Percentiles rank a stretch among this genome's conserved stretches.
phyloP scores from a whole-genome alignment of 768 basidiomycete genomes.

The Pleurotus cornucopiae region DNA sequence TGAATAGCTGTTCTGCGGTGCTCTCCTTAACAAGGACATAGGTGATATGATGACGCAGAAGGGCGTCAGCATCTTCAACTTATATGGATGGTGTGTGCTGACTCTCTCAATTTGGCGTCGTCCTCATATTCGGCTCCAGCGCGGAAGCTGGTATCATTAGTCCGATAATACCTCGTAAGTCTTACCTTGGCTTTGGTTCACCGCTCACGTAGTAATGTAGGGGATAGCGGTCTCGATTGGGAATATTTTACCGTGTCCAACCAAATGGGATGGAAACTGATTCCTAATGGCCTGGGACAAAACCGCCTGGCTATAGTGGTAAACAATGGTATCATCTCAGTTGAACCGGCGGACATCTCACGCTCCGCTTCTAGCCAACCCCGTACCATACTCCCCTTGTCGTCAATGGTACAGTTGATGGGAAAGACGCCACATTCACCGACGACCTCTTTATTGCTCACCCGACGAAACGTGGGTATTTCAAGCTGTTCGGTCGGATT shows the following conservation, averaged over 20 bases:
- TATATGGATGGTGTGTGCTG: conserved; percentile 28
- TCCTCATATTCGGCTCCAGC: not conserved
- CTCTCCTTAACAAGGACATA: conserved; percentile 26
- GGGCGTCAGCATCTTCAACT: conserved; percentile 25
- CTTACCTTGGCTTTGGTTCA: not conserved
- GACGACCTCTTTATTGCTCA: conserved; percentile 21
- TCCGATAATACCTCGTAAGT: conserved; percentile 14
- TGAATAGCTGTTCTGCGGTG: conserved; percentile 30
- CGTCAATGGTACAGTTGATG: conserved; percentile 10
- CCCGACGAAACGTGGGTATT: conserved; percentile 17
- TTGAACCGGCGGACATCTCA: no score
- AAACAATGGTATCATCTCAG: no score
- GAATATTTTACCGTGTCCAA: conserved; percentile 15
- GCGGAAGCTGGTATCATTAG: conserved; percentile 16
- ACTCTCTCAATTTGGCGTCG: not conserved
- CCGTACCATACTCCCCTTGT: conserved; percentile 8
- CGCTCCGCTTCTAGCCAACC: not conserved
- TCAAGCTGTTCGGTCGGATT: conserved; percentile 17
- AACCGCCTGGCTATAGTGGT: conserved; percentile 15
- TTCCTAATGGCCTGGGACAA: conserved; percentile 14
- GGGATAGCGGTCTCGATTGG: conserved; percentile 14
- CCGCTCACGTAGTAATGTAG: conserved; percentile 4
- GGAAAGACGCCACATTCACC: conserved; percentile 13
- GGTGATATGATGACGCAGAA: conserved; percentile 27
- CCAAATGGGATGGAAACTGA: conserved; percentile 7